A percentile compares a stretch with the other conserved stretches of the same genome.
These are phyloP conservation scores for Fistulinella prunicolor DNA, from an alignment of 768 basidiomycete species.

Conservation along the genomic window DNA sequence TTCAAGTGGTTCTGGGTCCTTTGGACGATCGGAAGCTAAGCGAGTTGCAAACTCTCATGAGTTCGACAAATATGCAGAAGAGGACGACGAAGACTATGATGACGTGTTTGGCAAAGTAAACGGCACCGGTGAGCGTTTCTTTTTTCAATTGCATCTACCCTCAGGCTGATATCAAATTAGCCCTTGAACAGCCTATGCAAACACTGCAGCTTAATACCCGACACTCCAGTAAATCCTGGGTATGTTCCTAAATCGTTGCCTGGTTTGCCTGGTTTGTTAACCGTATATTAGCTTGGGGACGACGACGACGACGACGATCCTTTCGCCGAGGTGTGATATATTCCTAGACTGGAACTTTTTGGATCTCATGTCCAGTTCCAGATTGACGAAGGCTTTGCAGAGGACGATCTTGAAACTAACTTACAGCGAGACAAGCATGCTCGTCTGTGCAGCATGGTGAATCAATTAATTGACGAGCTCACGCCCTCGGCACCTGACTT, in stretches of 20 bases:
- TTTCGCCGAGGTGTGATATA: slow-evolving; percentile 74
- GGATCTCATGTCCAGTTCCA: slow-evolving; percentile 25
- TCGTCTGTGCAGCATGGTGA: slow-evolving; percentile 75
- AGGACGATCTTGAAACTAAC: slow-evolving; percentile 90
- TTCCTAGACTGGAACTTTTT: not conserved
- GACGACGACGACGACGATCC: slow-evolving; percentile 93
- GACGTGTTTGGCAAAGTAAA: slow-evolving; percentile 87
- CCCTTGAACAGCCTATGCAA: slow-evolving; percentile 58
- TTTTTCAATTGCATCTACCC: not conserved
- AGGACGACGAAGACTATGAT: slow-evolving; percentile 90
- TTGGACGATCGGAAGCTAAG: slow-evolving; percentile 64
- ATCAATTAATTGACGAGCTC: slow-evolving; percentile 83
- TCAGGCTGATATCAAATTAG: slow-evolving; percentile 31
- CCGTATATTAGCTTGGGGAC: slow-evolving; percentile 58
- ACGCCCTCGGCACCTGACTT: slow-evolving; percentile 79
- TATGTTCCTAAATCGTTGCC: slow-evolving; percentile 29
- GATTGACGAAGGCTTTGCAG: slow-evolving; percentile 93
- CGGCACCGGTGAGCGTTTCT: slow-evolving; percentile 51
- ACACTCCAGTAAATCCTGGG: slow-evolving; percentile 90
- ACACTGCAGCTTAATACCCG: slow-evolving; percentile 83
- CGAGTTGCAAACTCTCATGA: slow-evolving; percentile 55
- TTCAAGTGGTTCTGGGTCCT: slow-evolving; percentile 46
- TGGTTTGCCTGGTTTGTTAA: not conserved
- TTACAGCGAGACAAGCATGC: slow-evolving; percentile 93
- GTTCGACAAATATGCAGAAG: slow-evolving; percentile 84